These are phyloP conservation scores for Garcia nutans DNA, from an alignment of 345 rosid species.

Conservation along the genomic window DNA sequence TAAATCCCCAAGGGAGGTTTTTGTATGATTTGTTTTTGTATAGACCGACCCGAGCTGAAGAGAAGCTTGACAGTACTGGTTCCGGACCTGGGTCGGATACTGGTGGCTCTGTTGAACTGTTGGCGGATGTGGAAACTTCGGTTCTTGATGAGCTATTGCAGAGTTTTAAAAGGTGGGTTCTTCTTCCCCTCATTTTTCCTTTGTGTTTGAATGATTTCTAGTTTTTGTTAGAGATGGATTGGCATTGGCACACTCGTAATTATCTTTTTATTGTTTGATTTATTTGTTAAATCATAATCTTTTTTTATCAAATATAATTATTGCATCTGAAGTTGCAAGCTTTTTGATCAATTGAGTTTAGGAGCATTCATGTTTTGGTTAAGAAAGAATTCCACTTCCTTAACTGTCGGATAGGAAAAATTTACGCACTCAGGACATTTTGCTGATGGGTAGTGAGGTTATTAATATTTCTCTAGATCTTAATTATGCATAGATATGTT, in stretches of 20 bases:
- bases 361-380: not conserved
- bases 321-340: not conserved
- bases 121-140: slow-evolving; percentile 73
- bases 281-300: not conserved
- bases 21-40: slow-evolving; percentile 78
- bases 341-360: not conserved
- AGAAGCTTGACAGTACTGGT: slow-evolving; percentile 55
- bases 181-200: not conserved
- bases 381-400: not conserved
- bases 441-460: not conserved
- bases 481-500: not conserved
- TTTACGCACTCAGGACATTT: not conserved
- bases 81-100: slow-evolving; percentile 63
- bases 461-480: not conserved
- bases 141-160: slow-evolving; percentile 68
- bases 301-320: not conserved
- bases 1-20: slow-evolving; percentile 88
- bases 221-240: not conserved
- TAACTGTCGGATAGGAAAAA: not conserved
- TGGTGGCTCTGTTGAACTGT: slow-evolving; percentile 50
- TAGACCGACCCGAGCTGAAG: slow-evolving; percentile 45
- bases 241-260: not conserved
- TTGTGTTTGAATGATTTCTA: not conserved
- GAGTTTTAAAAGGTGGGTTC: slow-evolving; percentile 63
- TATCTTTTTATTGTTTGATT: not conserved